Evolutionary conservation across 2,329 filamentous ascomycete species (phyloP), one percentile per base, ranked within the genome.

Genomic region (Aspergillus brunneoviolaceus): DNA sequence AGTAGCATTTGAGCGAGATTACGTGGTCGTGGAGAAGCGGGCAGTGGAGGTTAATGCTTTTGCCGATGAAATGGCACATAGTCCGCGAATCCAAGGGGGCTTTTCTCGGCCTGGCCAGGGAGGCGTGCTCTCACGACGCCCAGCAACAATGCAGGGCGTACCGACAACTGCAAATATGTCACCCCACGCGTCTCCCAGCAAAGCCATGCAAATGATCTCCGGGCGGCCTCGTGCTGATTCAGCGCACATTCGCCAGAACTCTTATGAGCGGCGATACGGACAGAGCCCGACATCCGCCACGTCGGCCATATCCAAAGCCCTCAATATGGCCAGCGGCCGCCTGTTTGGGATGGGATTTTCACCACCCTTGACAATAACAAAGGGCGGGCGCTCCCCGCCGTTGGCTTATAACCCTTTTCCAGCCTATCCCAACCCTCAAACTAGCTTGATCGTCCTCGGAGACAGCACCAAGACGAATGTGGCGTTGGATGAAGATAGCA

Each of bases 21-120:
- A 98, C 69, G 94, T 99, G 21, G 83, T 98, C 27, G 91, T 99
- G 12, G 95, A 99, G 79, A 96, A 97, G 80, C 88, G 89, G 65
- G 90, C 92, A 21, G 93, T 99, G 11, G 94, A 98, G 75, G 94
- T 99, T 54, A 98, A 99, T 74, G 95, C 95, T 2, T 89, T 99
- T 70, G 95, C 95, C 23, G 95, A 99, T 75, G 94, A 98, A 76
- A 81, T 99, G 72, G 93, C 92, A 49, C 90, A 92, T 55, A 94
- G 90, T 70, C 90, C 90, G 51, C 87, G 87, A 53, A 77, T 87
- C 23, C 83, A 85, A 65, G 77, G 77, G 49, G 74, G 71, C 25
- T 73, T 82, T 61, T 74, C 83, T 76, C 25, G 72, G 78, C 81
- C 84, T 48, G 81, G 84, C 5, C 84, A 87, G 63, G 79, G 85